Percentiles rank a stretch among this genome's conserved stretches.
phyloP scores from a whole-genome alignment of 345 rosid species.

The Combretum micranthum region DNA sequence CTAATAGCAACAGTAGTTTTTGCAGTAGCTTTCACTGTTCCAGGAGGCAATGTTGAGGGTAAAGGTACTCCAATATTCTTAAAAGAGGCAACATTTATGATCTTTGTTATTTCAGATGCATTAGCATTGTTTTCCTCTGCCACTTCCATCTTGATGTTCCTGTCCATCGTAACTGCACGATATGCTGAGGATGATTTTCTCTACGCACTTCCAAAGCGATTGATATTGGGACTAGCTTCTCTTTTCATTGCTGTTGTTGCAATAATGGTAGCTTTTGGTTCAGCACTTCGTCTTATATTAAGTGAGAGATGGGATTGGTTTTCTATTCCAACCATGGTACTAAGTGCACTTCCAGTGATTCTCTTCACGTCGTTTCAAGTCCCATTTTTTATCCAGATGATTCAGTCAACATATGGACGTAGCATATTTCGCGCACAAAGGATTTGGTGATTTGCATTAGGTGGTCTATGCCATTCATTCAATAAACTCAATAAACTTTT shows the following conservation, averaged over 20 bases:
- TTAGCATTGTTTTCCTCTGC: slow-evolving; percentile 17
- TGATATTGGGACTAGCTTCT: slow-evolving; percentile 9
- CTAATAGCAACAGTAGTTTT: slow-evolving; percentile 25
- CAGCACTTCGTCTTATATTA: neutral
- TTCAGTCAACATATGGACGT: slow-evolving; percentile 2
- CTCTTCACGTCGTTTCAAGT: slow-evolving; percentile 4
- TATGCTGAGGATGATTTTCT: slow-evolving; percentile 23
- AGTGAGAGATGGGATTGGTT: slow-evolving; percentile 1
- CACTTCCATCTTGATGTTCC: slow-evolving; percentile 21
- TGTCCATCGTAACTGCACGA: slow-evolving; percentile 17
- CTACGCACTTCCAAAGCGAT: neutral
- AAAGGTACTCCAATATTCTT: slow-evolving; percentile 13
- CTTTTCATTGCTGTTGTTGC: slow-evolving; percentile 8
- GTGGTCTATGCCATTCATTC: too few relatives aligned
- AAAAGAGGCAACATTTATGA: neutral
- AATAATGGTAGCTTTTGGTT: slow-evolving; percentile 6
- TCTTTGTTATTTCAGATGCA: slow-evolving; percentile 21
- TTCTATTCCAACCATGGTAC: neutral
- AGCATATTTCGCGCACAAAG: neutral
- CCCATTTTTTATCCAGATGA: slow-evolving; percentile 4
- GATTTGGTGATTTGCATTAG: neutral
- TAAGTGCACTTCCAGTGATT: slow-evolving; percentile 4
- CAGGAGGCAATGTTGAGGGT: slow-evolving; percentile 18
- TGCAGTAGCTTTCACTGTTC: slow-evolving; percentile 26
- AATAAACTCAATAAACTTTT: too few relatives aligned